Evolutionary conservation across 208 protist genomes (phyloP).

Genomic region (Porcisia deanei): DNA sequence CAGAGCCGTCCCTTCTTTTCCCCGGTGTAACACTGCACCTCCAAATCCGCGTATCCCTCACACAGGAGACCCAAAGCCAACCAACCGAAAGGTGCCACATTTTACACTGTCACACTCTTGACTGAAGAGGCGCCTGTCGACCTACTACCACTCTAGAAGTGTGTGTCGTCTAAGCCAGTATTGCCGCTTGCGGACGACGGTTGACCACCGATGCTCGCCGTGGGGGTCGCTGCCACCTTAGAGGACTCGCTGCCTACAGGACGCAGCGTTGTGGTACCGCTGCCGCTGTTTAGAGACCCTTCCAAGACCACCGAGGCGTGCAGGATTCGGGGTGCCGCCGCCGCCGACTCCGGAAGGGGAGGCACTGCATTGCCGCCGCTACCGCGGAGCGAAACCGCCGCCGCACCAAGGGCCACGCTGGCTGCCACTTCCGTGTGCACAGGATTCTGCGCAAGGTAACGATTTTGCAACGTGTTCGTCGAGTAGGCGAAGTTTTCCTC

Average conservation of each 20-base stretch:
- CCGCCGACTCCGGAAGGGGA: neutral
- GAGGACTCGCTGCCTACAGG: conserved; percentile 8
- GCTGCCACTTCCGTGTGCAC: conserved; percentile 72
- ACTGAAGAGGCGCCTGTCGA: too few relatives aligned
- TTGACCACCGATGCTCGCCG: neutral
- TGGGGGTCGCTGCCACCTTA: conserved; percentile 1
- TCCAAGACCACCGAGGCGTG: conserved; percentile 53
- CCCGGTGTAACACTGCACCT: too few relatives aligned
- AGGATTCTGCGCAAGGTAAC: conserved; percentile 71
- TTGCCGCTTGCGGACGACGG: neutral
- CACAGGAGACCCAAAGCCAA: neutral
- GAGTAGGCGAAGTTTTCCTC: conserved; percentile 75
- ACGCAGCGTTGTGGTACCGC: conserved; percentile 7
- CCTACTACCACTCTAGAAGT: conserved; percentile 11
- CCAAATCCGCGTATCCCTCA: neutral
- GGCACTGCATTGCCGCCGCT: conserved; percentile 7
- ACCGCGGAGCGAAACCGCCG: conserved; percentile 6
- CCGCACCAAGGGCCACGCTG: conserved; percentile 16
- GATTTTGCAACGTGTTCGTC: conserved; percentile 68
- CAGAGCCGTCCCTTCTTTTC: too few relatives aligned
- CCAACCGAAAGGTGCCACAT: too few relatives aligned
- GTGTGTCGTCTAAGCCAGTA: conserved; percentile 12
- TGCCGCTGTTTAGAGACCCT: conserved; percentile 7
- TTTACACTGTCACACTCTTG: too few relatives aligned
- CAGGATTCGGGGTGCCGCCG: conserved; percentile 35